Evolutionary conservation across 176 grass and related monocot species (phyloP), one percentile per base, ranked within the genome.

Genomic region (Alloteropsis semialata): DNA sequence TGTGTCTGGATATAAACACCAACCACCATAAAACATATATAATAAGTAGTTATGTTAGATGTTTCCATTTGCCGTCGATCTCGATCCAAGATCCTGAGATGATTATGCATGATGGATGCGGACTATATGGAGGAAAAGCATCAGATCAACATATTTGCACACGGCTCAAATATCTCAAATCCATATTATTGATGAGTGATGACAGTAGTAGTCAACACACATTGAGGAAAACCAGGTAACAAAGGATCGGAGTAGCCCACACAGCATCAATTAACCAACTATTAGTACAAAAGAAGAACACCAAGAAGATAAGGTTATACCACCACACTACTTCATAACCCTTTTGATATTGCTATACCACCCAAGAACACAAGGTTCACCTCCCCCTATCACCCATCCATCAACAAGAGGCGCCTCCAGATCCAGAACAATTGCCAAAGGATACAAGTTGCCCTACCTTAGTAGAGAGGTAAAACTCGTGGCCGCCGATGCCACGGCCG

Each of bases 371-470:
- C 34, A 74, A 86, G 77, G 44, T 37, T 48, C 43, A 42, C 77
- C 33, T n/a, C n/a, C 62, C 44, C n/a, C 4, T 16, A 25, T 7
- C 38, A n/a, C 27, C 62, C n/a, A 11, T 15, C 3, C 51, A 42
- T 5, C 39, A 43, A 36, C 76, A 76, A 33, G 3, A 76, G n/a
- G 54, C 0, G n/a, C n/a, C 58, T 32, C 19, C n/a, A 15, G 44
- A 33, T 22, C 21, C 15, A 24, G 72, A 78, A n/a, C 61, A 87
- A 82, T 87, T 93, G 87, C 91, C 91, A 93, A 93, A 93, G 87
- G 91, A 87, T 93, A 87, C 87, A 93, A 90, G 91, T 93, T 90
- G 91, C 91, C 91, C 91, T 93, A 93, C 57, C 84, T 84, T 87
- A 33, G 76, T 83, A 87, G 80, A 87, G 80, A 72, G 66, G 65